Conservation (phyloP, 2,329 filamentous ascomycete genomes). For the Diaporthe sp. region DNA sequence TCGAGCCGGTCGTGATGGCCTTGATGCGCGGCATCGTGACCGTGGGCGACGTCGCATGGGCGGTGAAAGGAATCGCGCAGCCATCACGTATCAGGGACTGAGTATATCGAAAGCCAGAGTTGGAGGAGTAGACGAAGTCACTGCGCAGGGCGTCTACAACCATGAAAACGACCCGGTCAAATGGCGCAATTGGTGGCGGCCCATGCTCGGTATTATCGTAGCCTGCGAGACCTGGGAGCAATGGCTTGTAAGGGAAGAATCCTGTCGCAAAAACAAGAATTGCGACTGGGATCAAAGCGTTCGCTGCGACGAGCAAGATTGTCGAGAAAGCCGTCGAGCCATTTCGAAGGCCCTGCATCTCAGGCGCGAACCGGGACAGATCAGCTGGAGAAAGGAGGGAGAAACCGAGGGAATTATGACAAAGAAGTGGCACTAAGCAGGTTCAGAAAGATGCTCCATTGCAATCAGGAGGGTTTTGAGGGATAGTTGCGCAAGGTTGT, state of each 20-base stretch:
- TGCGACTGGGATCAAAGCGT: slow-evolving; percentile 82
- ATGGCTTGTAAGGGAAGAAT: slow-evolving; percentile 98
- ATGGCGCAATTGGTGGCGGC: slow-evolving; percentile 75
- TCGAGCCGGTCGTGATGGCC: slow-evolving; percentile 95
- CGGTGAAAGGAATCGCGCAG: slow-evolving; percentile 91
- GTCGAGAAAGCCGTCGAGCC: slow-evolving; percentile 50
- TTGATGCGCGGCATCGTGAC: slow-evolving; percentile 99
- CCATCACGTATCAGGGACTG: slow-evolving; percentile 92
- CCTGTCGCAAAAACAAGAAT: slow-evolving; percentile 85
- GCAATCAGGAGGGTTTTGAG: slow-evolving; percentile 15
- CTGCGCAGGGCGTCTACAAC: slow-evolving; percentile 95
- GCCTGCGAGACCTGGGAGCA: slow-evolving; percentile 85
- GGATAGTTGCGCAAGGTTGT: not conserved
- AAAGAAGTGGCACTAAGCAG: slow-evolving; percentile 29
- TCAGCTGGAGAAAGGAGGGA: not conserved
- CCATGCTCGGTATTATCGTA: slow-evolving; percentile 71
- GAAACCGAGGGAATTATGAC: slow-evolving; percentile 9
- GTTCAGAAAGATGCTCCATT: slow-evolving; percentile 37
- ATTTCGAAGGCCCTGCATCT: slow-evolving; percentile 49
- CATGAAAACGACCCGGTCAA: slow-evolving; percentile 96
- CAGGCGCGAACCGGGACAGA: slow-evolving; percentile 29
- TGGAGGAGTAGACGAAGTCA: slow-evolving; percentile 90
- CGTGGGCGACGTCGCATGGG: slow-evolving; percentile 94
- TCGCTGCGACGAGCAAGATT: slow-evolving; percentile 74
- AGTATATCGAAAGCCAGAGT: slow-evolving; percentile 88